A percentile compares a stretch with the other conserved stretches of the same genome.
Conservation (phyloP, 495 filamentous ascomycete genomes). For the Penicillium taxi region DNA sequence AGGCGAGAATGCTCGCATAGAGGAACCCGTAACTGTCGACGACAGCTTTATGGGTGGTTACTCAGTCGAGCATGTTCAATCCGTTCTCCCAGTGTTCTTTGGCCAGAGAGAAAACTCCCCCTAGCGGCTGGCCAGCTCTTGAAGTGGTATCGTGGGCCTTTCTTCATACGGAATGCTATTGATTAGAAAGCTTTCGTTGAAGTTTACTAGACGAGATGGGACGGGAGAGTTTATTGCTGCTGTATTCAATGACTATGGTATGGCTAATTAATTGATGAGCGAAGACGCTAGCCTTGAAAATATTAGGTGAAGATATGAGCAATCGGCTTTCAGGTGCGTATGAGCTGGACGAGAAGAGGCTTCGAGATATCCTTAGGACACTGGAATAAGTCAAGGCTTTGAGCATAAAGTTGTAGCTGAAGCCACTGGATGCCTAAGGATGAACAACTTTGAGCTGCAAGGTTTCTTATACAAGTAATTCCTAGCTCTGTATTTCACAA, state of each 20-base stretch:
- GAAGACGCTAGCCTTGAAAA: conserved; percentile 52
- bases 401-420: conserved; percentile 14
- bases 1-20: conserved; percentile 55
- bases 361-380: conserved; percentile 13
- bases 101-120: conserved; percentile 22
- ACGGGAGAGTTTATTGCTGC: conserved; percentile 48
- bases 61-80: conserved; percentile 22
- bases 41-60: conserved; percentile 41
- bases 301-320: conserved; percentile 8
- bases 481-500: too few relatives aligned
- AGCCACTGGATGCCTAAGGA: not conserved
- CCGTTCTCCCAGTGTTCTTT: conserved; percentile 29
- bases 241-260: conserved; percentile 71
- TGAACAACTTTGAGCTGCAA: too few relatives aligned
- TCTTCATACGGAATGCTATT: conserved; percentile 59
- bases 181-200: conserved; percentile 57
- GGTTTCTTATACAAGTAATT: too few relatives aligned
- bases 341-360: conserved; percentile 14
- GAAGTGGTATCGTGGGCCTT: conserved; percentile 82
- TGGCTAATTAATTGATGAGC: conserved; percentile 66
- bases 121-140: conserved; percentile 45
- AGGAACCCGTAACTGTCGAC: conserved; percentile 47
- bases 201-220: conserved; percentile 32
- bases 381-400: conserved; percentile 10
- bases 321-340: conserved; percentile 21